Percentiles rank a stretch among this genome's conserved stretches.
phyloP scores from a whole-genome alignment of 257 asterid genomes.

The Salvia rosmarinus region DNA sequence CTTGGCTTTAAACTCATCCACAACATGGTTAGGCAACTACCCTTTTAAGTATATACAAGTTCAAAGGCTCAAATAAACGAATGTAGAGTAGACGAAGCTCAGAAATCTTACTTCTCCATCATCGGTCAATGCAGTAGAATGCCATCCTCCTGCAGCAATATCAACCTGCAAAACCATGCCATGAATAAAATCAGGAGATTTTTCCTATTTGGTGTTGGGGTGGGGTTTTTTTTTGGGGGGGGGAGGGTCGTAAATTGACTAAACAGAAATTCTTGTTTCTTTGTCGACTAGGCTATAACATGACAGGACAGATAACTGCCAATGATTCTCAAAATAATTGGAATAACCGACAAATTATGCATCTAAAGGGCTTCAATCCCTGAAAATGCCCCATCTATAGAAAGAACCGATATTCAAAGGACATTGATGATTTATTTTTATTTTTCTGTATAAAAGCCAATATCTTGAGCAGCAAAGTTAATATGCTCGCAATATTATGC shows the following conservation, averaged over 20 bases:
- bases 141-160: constrained; percentile 99
- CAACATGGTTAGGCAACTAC: not conserved
- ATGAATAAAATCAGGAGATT: constrained; percentile 21
- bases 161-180: constrained; percentile 66
- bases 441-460: constrained; percentile 7
- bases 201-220: too few relatives aligned
- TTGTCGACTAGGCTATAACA: constrained; percentile 14
- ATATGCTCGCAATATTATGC: constrained; percentile 13
- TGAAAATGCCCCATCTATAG: constrained; percentile 7
- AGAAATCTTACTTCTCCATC: constrained; percentile 76
- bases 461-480: constrained; percentile 2
- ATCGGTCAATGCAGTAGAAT: constrained; percentile 92
- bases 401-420: not conserved
- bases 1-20: constrained; percentile 1
- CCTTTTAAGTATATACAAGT: not conserved
- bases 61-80: not conserved
- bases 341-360: constrained; percentile 16
- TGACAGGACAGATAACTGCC: not conserved
- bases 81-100: constrained; percentile 11
- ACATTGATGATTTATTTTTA: constrained; percentile 6
- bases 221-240: not conserved
- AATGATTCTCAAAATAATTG: not conserved
- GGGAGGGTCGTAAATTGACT: too few relatives aligned
- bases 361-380: not conserved
- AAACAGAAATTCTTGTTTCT: not conserved